Evolutionary conservation across 306 rosid genomes (phyloP).

Genomic region (Luffa aegyptiaca): DNA sequence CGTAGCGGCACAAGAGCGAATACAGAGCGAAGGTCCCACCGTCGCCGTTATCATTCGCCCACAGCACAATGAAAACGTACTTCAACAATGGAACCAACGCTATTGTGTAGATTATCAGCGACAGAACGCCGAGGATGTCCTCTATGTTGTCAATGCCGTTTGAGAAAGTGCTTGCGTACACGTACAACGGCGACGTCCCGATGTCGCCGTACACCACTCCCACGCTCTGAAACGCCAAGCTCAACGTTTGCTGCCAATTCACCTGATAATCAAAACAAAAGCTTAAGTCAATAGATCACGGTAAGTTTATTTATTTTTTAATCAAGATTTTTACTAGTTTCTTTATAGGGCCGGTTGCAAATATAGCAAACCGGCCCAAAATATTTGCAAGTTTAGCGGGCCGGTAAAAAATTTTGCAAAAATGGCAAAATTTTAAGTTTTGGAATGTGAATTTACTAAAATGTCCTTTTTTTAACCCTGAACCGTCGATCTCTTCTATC

Average conservation of each 20-base stretch:
- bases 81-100: slow-evolving; percentile 51
- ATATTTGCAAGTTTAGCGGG: too few relatives aligned
- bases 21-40: slow-evolving; percentile 83
- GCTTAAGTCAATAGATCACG: background rate
- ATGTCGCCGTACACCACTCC: slow-evolving; percentile 85
- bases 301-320: too few relatives aligned
- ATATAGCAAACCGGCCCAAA: too few relatives aligned
- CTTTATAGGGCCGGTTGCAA: too few relatives aligned
- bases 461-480: too few relatives aligned
- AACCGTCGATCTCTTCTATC: too few relatives aligned
- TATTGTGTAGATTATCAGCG: slow-evolving; percentile 68
- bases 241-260: slow-evolving; percentile 36
- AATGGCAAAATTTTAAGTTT: too few relatives aligned
- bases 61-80: slow-evolving; percentile 59
- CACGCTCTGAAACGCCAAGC: slow-evolving; percentile 68
- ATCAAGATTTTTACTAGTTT: too few relatives aligned
- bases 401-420: too few relatives aligned
- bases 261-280: background rate
- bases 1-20: slow-evolving; percentile 44
- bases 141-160: slow-evolving; percentile 16
- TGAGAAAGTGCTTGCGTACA: slow-evolving; percentile 39
- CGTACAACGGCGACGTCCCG: slow-evolving; percentile 86
- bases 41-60: slow-evolving; percentile 77
- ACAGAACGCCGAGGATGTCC: slow-evolving; percentile 52
- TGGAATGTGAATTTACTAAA: too few relatives aligned